These are phyloP conservation scores for Lipomyces chichibuensis DNA, from an alignment of 805 yeast genomes.

Conservation along the genomic window DNA sequence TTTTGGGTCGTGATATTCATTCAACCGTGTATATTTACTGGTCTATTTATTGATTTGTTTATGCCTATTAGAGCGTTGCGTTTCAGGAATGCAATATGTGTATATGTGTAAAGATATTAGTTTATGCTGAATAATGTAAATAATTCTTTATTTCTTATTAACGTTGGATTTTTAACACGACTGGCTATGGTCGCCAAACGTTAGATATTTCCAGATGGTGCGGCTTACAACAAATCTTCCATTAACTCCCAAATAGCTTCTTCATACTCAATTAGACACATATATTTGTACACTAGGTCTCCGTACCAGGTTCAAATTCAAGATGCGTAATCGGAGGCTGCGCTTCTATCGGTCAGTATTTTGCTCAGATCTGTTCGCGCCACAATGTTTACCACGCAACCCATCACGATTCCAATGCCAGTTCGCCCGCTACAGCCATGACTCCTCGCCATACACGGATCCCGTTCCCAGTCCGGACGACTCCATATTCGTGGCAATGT, in stretches of 20 bases:
- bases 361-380: background rate
- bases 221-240: no score
- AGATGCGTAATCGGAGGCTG: background rate
- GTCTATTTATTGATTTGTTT: background rate
- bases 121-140: background rate
- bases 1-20: slow-evolving; percentile 1
- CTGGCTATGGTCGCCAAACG: background rate
- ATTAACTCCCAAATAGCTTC: no score
- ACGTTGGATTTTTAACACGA: no score
- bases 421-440: background rate
- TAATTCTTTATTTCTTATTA: no score
- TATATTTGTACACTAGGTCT: background rate
- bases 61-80: background rate
- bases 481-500: slow-evolving; percentile 79
- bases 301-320: background rate
- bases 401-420: background rate
- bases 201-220: no score
- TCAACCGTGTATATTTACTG: slow-evolving; percentile 6
- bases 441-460: slow-evolving; percentile 10
- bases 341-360: background rate
- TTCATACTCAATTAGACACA: background rate
- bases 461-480: slow-evolving; percentile 22
- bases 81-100: background rate
- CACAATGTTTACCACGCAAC: background rate
- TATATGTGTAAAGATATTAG: background rate